phyloP scores from a whole-genome alignment of 352 stramenopile species.

The Peronospora tabacina region DNA sequence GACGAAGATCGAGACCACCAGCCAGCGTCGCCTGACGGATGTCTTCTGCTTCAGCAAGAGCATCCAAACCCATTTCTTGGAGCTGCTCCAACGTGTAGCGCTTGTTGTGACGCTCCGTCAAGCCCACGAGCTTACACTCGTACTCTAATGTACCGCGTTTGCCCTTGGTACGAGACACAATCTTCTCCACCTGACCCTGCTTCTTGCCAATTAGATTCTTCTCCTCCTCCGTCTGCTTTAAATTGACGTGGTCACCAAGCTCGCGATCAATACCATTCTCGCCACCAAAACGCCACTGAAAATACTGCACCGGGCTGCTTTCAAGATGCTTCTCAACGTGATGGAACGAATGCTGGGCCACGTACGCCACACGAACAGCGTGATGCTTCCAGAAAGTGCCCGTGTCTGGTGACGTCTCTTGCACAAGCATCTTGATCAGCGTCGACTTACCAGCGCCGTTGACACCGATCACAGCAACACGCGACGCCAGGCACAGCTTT shows the following conservation, averaged over 20 bases:
- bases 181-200: slow-evolving; percentile 89
- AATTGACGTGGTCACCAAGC: slow-evolving; percentile 79
- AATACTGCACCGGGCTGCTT: slow-evolving; percentile 95
- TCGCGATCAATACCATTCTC: slow-evolving; percentile 93
- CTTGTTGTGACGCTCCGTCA: slow-evolving; percentile 56
- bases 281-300: slow-evolving; percentile 94
- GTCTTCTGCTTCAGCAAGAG: slow-evolving; percentile 57
- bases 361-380: slow-evolving; percentile 92
- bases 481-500: slow-evolving; percentile 92
- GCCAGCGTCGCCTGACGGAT: slow-evolving; percentile 54
- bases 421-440: slow-evolving; percentile 93
- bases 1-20: slow-evolving; percentile 47
- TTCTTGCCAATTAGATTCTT: slow-evolving; percentile 87
- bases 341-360: slow-evolving; percentile 96
- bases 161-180: slow-evolving; percentile 83
- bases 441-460: slow-evolving; percentile 97
- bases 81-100: slow-evolving; percentile 62
- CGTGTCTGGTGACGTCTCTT: slow-evolving; percentile 68
- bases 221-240: slow-evolving; percentile 90
- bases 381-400: slow-evolving; percentile 80
- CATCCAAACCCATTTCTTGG: slow-evolving; percentile 57
- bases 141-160: slow-evolving; percentile 79
- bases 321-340: slow-evolving; percentile 94
- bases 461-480: slow-evolving; percentile 93
- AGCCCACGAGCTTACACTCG: slow-evolving; percentile 85